Base-by-base conservation (phyloP, 352 stramenopile species). In the Thraustochytrium striatum region DNA sequence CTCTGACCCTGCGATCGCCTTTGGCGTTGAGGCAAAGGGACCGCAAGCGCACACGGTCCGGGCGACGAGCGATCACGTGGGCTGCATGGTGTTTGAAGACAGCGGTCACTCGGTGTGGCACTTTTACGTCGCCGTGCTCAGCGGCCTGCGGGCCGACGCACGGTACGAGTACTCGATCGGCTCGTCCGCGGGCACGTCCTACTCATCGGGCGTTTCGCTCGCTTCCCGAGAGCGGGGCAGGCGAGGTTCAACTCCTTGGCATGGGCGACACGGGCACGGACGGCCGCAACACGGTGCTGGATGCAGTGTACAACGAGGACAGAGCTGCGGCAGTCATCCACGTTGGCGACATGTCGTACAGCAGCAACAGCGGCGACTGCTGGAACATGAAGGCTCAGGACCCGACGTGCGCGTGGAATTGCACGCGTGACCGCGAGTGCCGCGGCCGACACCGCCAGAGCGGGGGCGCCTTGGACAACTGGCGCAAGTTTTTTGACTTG, bases 261-360 rank as follows among this genome's bases (percentile, higher is more conserved):
- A 19, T 75, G 21, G 65, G 65, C 41, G 65, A 75, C 41, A 70
- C 65, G 21, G 65, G 65, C n/a, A 32, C n/a, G 11, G 7, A 43
- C 11, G 30, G 25, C 8, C 50, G 65, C 3, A 50, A 35, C 2
- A 13, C 16, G 11, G 65, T 75, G 19, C 16, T 75, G 21, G 16
- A 5, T 9, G 35, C 44, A 3, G 13, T 61, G 2, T 39, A 21
- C 30, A 52, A 59, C 57, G 36, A 68, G 1, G 19, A 32, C 16
- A 3, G 39, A 19, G 25, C 32, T 8, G 5, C 32, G 3, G 7
- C 53, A 9, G 11, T 75, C 7, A 1, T 80, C 5, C 57, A 80
- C 33, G 58, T 80, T 2, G 70, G 70, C 16, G 70, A 80, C 41
- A 69, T 72, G n/a, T 50, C 70, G 2, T 80, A 80, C 43, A 38